Conservation (phyloP, 2,329 filamentous ascomycete genomes). For the Colletotrichum spaethianum region DNA sequence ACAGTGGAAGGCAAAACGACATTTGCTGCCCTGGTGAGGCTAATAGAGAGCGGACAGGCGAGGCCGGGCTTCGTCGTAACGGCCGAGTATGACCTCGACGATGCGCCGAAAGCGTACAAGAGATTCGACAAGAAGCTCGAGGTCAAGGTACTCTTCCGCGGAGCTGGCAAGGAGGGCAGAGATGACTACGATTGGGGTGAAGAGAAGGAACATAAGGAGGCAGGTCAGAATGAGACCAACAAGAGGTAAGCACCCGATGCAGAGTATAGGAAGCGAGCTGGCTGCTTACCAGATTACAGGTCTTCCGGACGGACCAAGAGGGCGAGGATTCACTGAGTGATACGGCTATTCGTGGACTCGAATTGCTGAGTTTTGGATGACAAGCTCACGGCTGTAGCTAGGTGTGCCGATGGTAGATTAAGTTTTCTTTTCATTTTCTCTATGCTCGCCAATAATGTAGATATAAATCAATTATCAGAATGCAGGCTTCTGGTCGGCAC, state of each 20-base stretch:
- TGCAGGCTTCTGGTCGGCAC: conserved; percentile 61
- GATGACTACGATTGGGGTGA: conserved; percentile 7
- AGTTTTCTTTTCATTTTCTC: neutral
- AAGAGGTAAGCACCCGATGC: neutral
- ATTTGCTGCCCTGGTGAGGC: conserved; percentile 43
- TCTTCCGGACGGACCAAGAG: conserved; percentile 5
- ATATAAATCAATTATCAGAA: neutral
- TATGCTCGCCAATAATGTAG: neutral
- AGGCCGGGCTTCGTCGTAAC: conserved; percentile 48
- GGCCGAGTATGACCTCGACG: conserved; percentile 47
- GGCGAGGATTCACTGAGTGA: conserved; percentile 7
- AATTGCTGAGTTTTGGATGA: neutral
- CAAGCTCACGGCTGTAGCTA: neutral
- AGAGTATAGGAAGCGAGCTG: neutral
- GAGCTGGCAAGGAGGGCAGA: conserved; percentile 8
- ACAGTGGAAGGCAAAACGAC: conserved; percentile 32
- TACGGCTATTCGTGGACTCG: neutral
- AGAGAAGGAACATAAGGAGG: neutral
- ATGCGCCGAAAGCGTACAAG: conserved; percentile 46
- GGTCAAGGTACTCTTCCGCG: conserved; percentile 43
- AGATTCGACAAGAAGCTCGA: conserved; percentile 45
- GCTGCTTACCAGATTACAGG: neutral
- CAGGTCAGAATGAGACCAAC: neutral
- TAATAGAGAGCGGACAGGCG: conserved; percentile 46
- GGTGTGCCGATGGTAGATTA: neutral